These are phyloP conservation scores for Mycena galericulata DNA, from an alignment of 768 basidiomycete species.

Conservation along the genomic window DNA sequence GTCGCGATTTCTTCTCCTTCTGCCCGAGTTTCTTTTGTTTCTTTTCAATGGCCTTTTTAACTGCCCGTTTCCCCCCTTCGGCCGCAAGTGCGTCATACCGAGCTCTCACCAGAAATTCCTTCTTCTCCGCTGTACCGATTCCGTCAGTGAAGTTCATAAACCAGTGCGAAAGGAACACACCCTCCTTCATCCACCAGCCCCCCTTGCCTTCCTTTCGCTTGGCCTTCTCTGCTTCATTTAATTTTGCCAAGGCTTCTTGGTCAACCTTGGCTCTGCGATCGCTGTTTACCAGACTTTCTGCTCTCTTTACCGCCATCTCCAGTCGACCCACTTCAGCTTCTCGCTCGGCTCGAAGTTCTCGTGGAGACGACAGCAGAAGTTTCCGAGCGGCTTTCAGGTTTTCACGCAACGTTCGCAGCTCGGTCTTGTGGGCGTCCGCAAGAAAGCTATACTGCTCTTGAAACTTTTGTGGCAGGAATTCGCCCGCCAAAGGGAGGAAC, in stretches of 20 bases:
- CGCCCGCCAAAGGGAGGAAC: slow-evolving; percentile 80
- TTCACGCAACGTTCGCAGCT: slow-evolving; percentile 73
- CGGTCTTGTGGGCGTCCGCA: slow-evolving; percentile 68
- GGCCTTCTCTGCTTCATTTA: slow-evolving; percentile 68
- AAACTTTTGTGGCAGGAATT: slow-evolving; percentile 74
- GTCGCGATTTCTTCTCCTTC: slow-evolving; percentile 90
- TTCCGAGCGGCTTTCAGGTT: slow-evolving; percentile 78
- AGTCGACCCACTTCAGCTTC: slow-evolving; percentile 77
- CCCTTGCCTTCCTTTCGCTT: slow-evolving; percentile 84
- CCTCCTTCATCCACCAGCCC: slow-evolving; percentile 86
- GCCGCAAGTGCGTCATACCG: slow-evolving; percentile 83
- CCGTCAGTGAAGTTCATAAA: slow-evolving; percentile 3
- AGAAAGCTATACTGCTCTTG: slow-evolving; percentile 82
- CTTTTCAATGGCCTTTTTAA: slow-evolving; percentile 91
- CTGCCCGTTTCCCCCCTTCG: slow-evolving; percentile 81
- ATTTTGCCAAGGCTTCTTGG: slow-evolving; percentile 68
- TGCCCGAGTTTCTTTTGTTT: slow-evolving; percentile 88
- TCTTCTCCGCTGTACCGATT: slow-evolving; percentile 75
- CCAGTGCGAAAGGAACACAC: slow-evolving; percentile 61
- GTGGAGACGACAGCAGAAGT: slow-evolving; percentile 69
- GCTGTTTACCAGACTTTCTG: slow-evolving; percentile 82
- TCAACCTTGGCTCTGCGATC: slow-evolving; percentile 80
- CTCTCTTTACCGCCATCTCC: slow-evolving; percentile 79
- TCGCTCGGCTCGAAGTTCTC: slow-evolving; percentile 67
- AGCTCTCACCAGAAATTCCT: slow-evolving; percentile 76